Percentiles rank a stretch among this genome's conserved stretches.
Conservation (phyloP, 257 asterid species). For the Solanum sparsipilum region DNA sequence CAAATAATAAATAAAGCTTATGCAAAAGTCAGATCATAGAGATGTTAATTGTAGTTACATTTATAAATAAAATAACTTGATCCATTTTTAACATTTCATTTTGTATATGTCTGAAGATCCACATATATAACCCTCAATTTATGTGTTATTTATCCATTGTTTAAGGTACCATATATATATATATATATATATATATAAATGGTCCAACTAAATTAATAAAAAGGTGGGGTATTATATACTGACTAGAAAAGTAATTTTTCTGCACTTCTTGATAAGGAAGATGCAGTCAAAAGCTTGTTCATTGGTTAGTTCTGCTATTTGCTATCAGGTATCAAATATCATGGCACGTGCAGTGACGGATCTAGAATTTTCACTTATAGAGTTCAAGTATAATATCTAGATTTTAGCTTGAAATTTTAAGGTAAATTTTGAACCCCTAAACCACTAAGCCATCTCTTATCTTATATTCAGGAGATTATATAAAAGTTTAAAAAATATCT, state of each 20-base stretch:
- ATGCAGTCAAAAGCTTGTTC: not conserved
- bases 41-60: too few relatives aligned
- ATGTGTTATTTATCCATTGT: not conserved
- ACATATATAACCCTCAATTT: too few relatives aligned
- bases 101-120: too few relatives aligned
- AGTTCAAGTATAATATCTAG: too few relatives aligned
- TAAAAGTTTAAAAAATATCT: too few relatives aligned
- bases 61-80: too few relatives aligned
- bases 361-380: not conserved
- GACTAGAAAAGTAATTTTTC: conserved; percentile 1
- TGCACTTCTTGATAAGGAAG: conserved; percentile 6
- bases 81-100: too few relatives aligned
- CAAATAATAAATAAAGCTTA: not conserved
- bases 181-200: not conserved
- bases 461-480: too few relatives aligned
- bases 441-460: not conserved
- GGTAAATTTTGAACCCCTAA: too few relatives aligned
- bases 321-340: not conserved
- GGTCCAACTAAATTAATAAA: not conserved
- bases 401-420: too few relatives aligned
- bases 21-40: not conserved
- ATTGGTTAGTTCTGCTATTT: not conserved
- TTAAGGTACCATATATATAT: not conserved
- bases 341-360: not conserved
- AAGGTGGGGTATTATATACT: not conserved